Conservation (phyloP, 192 early-diverging fungal species). For the Linnemannia hyalina region DNA sequence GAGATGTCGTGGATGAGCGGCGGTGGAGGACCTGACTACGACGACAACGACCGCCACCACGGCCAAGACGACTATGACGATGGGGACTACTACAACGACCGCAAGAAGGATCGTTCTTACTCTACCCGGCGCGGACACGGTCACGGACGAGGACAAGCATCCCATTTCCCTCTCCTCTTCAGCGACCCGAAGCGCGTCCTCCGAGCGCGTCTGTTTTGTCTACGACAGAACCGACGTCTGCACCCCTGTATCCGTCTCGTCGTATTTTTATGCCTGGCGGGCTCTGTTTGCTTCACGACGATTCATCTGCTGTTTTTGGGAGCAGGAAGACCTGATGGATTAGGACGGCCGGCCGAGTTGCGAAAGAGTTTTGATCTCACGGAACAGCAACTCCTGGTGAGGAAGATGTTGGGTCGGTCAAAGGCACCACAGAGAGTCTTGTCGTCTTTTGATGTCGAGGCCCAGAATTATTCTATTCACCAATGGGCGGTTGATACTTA, state of each 20-base stretch:
- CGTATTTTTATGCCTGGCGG: slow-evolving; percentile 23
- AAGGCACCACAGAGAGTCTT: background rate
- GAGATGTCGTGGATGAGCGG: slow-evolving; percentile 8
- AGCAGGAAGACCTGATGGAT: background rate
- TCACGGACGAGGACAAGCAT: background rate
- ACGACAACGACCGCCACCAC: background rate
- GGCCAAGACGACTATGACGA: slow-evolving; percentile 15
- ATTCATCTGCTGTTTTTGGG: slow-evolving; percentile 34
- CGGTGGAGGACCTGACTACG: background rate
- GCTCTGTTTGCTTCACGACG: slow-evolving; percentile 46
- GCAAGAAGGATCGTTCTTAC: slow-evolving; percentile 17
- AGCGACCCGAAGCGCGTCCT: slow-evolving; percentile 23
- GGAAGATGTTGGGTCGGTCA: slow-evolving; percentile 5
- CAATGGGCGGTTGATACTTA: slow-evolving; percentile 41
- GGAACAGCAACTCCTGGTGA: slow-evolving; percentile 19
- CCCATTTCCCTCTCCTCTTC: slow-evolving; percentile 1
- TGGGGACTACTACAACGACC: slow-evolving; percentile 4
- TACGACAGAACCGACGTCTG: slow-evolving; percentile 34
- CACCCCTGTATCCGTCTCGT: slow-evolving; percentile 35
- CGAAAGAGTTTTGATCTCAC: slow-evolving; percentile 29
- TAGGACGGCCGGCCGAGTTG: slow-evolving; percentile 1
- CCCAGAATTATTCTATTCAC: slow-evolving; percentile 33
- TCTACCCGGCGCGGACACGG: background rate
- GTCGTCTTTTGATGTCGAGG: slow-evolving; percentile 43
- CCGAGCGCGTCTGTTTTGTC: slow-evolving; percentile 28